These are phyloP conservation scores for Lentinula sp. DNA, from an alignment of 768 basidiomycete genomes.

Conservation along the genomic window DNA sequence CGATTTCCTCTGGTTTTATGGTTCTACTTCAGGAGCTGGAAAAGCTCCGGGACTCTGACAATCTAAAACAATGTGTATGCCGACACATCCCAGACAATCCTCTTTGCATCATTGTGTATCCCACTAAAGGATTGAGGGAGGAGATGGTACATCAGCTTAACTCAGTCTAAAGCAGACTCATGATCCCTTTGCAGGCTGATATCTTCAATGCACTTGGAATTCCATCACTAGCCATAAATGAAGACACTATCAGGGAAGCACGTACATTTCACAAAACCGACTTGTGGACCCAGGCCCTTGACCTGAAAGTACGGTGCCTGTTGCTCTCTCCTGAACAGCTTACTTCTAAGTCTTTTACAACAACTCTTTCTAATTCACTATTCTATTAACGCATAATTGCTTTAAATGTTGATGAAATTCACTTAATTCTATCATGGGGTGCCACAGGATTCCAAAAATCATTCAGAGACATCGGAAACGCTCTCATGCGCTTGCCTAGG, in stretches of 20 bases:
- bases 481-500: background rate
- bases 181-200: background rate
- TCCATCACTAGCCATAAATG: background rate
- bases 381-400: background rate
- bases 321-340: background rate
- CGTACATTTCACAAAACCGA: background rate
- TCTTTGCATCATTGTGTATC: slow-evolving; percentile 15
- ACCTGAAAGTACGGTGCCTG: background rate
- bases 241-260: background rate
- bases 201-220: background rate
- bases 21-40: slow-evolving; percentile 11
- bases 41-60: slow-evolving; percentile 8
- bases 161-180: background rate
- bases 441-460: background rate
- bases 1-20: slow-evolving; percentile 14
- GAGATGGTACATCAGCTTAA: slow-evolving; percentile 14
- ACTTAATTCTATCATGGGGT: background rate
- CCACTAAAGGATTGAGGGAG: slow-evolving; percentile 15
- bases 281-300: background rate
- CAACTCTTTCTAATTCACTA: background rate
- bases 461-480: background rate
- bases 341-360: background rate
- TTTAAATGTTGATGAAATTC: background rate
- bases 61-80: background rate
- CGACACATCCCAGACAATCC: slow-evolving; percentile 12